These are phyloP conservation scores for Cordyceps cicadae DNA, from an alignment of 2,329 filamentous ascomycete species.

Conservation along the genomic window DNA sequence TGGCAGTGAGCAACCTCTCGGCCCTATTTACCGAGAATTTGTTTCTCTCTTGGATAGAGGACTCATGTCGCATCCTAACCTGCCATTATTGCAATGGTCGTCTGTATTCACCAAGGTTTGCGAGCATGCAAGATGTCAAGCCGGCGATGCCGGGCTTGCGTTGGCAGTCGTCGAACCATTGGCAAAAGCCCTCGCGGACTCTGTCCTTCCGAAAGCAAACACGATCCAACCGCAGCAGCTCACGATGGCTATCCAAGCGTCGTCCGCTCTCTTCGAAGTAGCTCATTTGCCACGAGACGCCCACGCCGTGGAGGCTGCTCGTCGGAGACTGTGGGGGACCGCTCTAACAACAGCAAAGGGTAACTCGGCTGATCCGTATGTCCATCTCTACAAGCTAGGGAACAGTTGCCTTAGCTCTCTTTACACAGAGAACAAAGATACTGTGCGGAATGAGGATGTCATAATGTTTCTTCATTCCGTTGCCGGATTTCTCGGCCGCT, in stretches of 20 bases:
- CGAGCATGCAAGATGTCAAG: slow-evolving; percentile 49
- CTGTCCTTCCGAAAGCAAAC: slow-evolving; percentile 16
- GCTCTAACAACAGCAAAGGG: slow-evolving; percentile 20
- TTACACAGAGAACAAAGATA: slow-evolving; percentile 40
- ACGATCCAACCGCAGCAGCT: neutral
- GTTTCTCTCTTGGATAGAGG: slow-evolving; percentile 60
- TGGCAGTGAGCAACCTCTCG: slow-evolving; percentile 38
- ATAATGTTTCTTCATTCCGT: slow-evolving; percentile 46
- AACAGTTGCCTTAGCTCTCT: slow-evolving; percentile 42
- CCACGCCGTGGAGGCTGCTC: slow-evolving; percentile 56
- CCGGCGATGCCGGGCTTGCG: slow-evolving; percentile 59
- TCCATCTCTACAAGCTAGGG: slow-evolving; percentile 55
- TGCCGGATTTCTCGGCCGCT: slow-evolving; percentile 37
- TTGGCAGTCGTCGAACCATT: slow-evolving; percentile 64
- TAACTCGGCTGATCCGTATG: slow-evolving; percentile 55
- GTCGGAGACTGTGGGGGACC: slow-evolving; percentile 53
- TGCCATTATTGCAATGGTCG: slow-evolving; percentile 41
- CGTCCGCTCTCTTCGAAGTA: slow-evolving; percentile 35
- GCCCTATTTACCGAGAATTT: slow-evolving; percentile 62
- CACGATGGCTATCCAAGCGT: slow-evolving; percentile 16
- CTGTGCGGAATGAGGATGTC: slow-evolving; percentile 29
- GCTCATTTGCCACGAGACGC: slow-evolving; percentile 51
- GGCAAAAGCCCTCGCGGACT: slow-evolving; percentile 45
- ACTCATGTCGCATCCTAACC: slow-evolving; percentile 38
- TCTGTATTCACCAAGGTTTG: slow-evolving; percentile 50